Evolutionary conservation across 306 rosid genomes (phyloP), one percentile per base, ranked within the genome.

Genomic region (Citrullus mucosospermus): DNA sequence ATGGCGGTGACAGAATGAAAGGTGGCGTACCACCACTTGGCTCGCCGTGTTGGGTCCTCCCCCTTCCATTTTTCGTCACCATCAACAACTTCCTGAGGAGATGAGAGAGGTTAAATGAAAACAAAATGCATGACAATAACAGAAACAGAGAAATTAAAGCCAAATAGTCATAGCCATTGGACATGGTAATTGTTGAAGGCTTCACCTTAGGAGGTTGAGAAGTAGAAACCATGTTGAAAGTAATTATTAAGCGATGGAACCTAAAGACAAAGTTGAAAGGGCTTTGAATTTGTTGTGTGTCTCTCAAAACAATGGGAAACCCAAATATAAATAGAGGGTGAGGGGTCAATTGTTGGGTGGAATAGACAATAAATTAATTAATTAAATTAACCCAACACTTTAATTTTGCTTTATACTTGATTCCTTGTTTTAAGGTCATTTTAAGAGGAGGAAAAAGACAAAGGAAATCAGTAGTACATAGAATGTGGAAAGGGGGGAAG

Each of bases 11-110:
- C 98, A 6, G 87, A 78, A 83, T 94, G 98, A 77, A 94, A 94
- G 82, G 98, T 92, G 53, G 97, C 87, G 88, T 94, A 90, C 97
- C 96, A 92, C 98, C 98, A 94, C 89, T 92, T 94, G 75, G 96
- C 96, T 3, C 61, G 77, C 62, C 97, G 90, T 34, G 86, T 11
- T 22, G 88, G 73, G 74, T 84, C 92, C 38, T 87, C 88, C 56
- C 80, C 92, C 71, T 70, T 78, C 87, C 97, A 92, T 89, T 92
- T 88, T 62, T 61, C 16, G 4, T 74, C 41, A 57, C 80, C 85
- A 25, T 87, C 59, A 22, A 78, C 70, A 80, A 56, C 82, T 76
- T 88, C 93, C 93, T 93, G 83, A 9, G 1, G 38, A 53, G 20
- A 53, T 53, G 57, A 53, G 20, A 53, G 57, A 53, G 57, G 15